Conservation (phyloP, 176 grass and related monocot genomes). For the Oryza longistaminata region DNA sequence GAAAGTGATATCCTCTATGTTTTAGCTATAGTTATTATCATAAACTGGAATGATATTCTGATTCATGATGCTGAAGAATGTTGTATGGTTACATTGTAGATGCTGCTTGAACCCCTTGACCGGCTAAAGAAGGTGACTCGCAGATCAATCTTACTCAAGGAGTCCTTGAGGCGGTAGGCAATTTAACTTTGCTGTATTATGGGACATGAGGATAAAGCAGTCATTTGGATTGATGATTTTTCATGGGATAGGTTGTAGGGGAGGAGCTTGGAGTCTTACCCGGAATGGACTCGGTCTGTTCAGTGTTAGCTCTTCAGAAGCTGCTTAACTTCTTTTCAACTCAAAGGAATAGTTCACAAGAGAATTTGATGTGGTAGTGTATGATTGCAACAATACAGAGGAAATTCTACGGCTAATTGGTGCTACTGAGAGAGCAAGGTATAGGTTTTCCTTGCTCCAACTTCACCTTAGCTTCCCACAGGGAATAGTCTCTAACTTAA, state of each 20-base stretch:
- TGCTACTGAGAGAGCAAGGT: constrained; percentile 85
- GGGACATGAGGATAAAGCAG: constrained; percentile 4
- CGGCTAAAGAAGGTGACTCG: constrained; percentile 83
- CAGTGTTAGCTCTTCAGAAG: constrained; percentile 75
- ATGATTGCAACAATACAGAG: constrained; percentile 79
- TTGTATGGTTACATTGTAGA: constrained; percentile 45
- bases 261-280: constrained; percentile 94
- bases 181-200: constrained; percentile 20
- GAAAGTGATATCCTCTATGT: neutral
- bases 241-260: constrained; percentile 77
- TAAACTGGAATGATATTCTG: neutral
- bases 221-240: constrained; percentile 48
- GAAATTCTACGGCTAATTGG: constrained; percentile 74
- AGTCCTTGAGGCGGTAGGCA: constrained; percentile 77
- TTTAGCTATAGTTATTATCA: neutral
- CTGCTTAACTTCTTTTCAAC: constrained; percentile 68
- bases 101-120: constrained; percentile 81
- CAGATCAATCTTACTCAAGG: constrained; percentile 84
- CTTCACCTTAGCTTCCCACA: constrained; percentile 16
- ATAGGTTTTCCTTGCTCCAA: neutral
- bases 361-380: constrained; percentile 81
- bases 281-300: constrained; percentile 77
- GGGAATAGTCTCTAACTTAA: neutral
- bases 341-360: constrained; percentile 45
- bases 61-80: neutral